Evolutionary conservation across 352 stramenopile species (phyloP).

Genomic region (Phytophthora agathidicida): DNA sequence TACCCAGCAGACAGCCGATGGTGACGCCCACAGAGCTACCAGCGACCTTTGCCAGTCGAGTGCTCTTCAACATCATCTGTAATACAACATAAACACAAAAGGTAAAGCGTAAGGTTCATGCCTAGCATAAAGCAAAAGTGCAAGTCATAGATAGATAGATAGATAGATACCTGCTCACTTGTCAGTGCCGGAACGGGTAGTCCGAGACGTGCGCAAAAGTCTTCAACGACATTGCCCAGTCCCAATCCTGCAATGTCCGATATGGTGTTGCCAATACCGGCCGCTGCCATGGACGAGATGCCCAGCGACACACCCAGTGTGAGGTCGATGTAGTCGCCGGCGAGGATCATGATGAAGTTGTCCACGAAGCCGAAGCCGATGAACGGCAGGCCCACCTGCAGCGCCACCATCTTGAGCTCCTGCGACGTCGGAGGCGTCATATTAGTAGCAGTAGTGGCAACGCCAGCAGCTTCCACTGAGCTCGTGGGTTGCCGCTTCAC

Average conservation of each 20-base stretch:
- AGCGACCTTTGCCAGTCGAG: constrained; percentile 68
- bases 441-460: not conserved
- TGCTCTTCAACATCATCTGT: constrained; percentile 69
- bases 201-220: constrained; percentile 68
- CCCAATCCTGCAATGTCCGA: constrained; percentile 69
- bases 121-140: no score
- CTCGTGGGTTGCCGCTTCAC: constrained; percentile 8
- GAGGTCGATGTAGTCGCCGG: constrained; percentile 88
- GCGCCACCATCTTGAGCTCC: constrained; percentile 68
- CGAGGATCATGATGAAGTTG: constrained; percentile 96
- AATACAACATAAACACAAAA: no score
- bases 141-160: no score
- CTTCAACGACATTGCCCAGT: constrained; percentile 84
- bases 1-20: constrained; percentile 79
- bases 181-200: constrained; percentile 66
- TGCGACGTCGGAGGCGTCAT: constrained; percentile 39
- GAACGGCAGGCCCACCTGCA: constrained; percentile 91
- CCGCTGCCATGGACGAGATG: constrained; percentile 89
- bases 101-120: no score
- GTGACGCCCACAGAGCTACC: constrained; percentile 75
- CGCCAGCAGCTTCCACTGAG: not conserved
- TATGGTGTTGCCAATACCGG: constrained; percentile 88
- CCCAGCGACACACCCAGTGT: constrained; percentile 81
- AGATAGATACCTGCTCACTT: constrained; percentile 66
- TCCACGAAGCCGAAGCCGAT: constrained; percentile 98